These are phyloP conservation scores for Diaporthe amygdali DNA, from an alignment of 2,329 filamentous ascomycete species.

Conservation along the genomic window DNA sequence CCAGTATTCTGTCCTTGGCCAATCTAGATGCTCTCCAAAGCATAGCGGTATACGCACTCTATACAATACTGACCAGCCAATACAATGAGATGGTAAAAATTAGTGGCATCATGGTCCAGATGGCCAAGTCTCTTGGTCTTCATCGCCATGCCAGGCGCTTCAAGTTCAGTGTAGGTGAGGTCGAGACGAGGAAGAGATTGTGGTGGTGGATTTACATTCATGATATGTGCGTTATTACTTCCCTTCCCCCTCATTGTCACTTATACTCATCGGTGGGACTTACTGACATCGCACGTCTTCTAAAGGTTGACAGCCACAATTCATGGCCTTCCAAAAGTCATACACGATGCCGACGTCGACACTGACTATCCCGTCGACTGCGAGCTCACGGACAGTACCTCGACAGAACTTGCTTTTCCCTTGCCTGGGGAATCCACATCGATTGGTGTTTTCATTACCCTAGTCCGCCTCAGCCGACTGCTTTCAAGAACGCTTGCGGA, in stretches of 20 bases:
- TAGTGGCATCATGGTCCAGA: neutral
- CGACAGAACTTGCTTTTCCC: neutral
- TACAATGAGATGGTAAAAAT: constrained; percentile 7
- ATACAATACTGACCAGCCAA: neutral
- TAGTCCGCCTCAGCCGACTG: constrained; percentile 3
- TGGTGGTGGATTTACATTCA: constrained; percentile 20
- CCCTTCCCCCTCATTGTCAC: neutral
- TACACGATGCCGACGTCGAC: neutral
- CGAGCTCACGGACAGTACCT: neutral
- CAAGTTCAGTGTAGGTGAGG: neutral
- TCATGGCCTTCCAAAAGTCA: neutral
- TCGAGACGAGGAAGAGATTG: neutral
- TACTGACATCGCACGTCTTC: neutral
- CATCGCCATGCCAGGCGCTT: constrained; percentile 15
- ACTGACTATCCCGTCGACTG: neutral
- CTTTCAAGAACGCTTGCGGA: neutral
- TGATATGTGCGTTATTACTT: neutral
- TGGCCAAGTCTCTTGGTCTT: constrained; percentile 10
- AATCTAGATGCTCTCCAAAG: constrained; percentile 4
- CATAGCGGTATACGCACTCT: neutral
- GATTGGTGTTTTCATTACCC: neutral
- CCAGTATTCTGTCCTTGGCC: neutral
- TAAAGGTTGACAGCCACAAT: neutral
- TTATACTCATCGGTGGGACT: neutral
- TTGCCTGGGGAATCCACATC: neutral